These are phyloP conservation scores for Trametes cinnabarina DNA, from an alignment of 768 basidiomycete species.

Conservation along the genomic window DNA sequence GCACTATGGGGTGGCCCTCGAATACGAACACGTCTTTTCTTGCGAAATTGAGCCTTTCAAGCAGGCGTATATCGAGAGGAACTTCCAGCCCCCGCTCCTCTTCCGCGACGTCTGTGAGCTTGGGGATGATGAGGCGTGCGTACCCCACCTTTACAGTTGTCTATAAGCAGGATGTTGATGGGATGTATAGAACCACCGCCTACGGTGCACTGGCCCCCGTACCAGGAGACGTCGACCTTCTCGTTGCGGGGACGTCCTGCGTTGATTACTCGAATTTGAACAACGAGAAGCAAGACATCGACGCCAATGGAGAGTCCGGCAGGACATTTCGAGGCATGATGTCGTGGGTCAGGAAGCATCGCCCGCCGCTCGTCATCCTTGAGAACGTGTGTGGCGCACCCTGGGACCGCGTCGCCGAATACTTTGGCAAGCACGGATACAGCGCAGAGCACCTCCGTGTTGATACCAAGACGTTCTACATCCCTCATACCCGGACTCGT, in stretches of 20 bases:
- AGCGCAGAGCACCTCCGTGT: constrained; percentile 67
- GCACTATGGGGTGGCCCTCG: constrained; percentile 60
- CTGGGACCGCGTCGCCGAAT: constrained; percentile 72
- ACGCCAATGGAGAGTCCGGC: constrained; percentile 89
- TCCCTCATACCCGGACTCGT: constrained; percentile 91
- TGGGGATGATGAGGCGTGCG: constrained; percentile 74
- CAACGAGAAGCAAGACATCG: constrained; percentile 86
- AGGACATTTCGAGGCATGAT: constrained; percentile 95
- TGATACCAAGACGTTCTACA: constrained; percentile 88
- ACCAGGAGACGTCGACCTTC: constrained; percentile 86
- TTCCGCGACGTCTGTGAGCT: constrained; percentile 95
- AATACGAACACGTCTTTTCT: constrained; percentile 90
- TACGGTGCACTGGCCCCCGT: constrained; percentile 85
- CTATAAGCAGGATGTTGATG: neutral
- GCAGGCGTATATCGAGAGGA: constrained; percentile 95
- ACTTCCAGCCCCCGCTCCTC: constrained; percentile 88
- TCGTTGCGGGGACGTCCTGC: constrained; percentile 93
- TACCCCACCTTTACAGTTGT: neutral
- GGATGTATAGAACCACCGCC: constrained; percentile 69
- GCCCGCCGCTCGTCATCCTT: constrained; percentile 87
- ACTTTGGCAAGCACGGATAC: constrained; percentile 76
- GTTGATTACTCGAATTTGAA: constrained; percentile 98
- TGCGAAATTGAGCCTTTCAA: constrained; percentile 98
- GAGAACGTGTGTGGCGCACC: constrained; percentile 94
- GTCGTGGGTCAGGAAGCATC: constrained; percentile 83